Percentiles rank a stretch among this genome's conserved stretches.
Evolutionary conservation across 2,329 filamentous ascomycete species (phyloP).

Genomic region (Exserohilum rostratum): DNA sequence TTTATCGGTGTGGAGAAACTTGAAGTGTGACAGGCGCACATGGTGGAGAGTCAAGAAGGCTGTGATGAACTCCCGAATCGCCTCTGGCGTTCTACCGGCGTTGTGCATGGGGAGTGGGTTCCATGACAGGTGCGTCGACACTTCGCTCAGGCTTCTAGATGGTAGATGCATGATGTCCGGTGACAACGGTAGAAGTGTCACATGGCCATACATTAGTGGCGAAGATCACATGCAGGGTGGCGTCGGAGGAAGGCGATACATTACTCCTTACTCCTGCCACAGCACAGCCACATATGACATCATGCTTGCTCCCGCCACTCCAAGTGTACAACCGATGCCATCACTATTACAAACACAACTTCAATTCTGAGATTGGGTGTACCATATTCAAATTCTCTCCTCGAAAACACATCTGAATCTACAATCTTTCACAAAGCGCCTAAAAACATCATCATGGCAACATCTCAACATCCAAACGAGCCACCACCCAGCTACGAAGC

Average conservation of each 20-base stretch:
- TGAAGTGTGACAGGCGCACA: constrained; percentile 25
- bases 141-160: not conserved
- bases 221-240: constrained; percentile 5
- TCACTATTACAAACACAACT: not conserved
- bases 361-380: not conserved
- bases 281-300: constrained; percentile 14
- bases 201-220: not conserved
- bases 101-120: not conserved
- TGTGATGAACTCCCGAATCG: not conserved
- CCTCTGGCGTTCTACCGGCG: not conserved
- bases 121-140: not conserved
- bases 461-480: constrained; percentile 31
- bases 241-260: not conserved
- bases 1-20: constrained; percentile 1
- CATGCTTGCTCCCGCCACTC: constrained; percentile 2
- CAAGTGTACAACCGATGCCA: not conserved
- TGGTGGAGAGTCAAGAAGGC: constrained; percentile 15
- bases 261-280: not conserved
- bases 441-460: constrained; percentile 23
- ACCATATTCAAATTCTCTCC: not conserved
- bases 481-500: constrained; percentile 45
- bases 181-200: not conserved
- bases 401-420: not conserved
- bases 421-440: not conserved
- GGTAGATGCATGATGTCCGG: not conserved